phyloP scores from a whole-genome alignment of 202 grass and related monocot species.

The Schoenoplectus tabernaemontani region DNA sequence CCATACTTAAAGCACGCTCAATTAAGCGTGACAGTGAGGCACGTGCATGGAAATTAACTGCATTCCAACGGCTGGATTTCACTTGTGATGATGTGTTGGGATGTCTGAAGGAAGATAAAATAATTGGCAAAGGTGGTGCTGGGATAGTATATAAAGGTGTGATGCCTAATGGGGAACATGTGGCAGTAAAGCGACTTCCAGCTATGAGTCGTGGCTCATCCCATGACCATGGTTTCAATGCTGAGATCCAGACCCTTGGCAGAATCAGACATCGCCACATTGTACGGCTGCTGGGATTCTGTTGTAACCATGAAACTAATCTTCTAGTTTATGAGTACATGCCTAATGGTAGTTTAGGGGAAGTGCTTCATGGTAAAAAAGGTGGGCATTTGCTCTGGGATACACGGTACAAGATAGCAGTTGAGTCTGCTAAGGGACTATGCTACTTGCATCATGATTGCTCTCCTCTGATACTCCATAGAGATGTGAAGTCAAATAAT shows the following conservation, averaged over 20 bases:
- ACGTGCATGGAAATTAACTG: conserved; percentile 72
- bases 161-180: conserved; percentile 75
- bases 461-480: conserved; percentile 70
- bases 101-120: conserved; percentile 90
- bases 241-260: conserved; percentile 93
- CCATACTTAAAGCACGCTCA: conserved; percentile 73
- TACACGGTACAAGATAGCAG: conserved; percentile 76
- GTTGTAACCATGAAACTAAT: conserved; percentile 86
- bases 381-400: conserved; percentile 83
- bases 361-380: conserved; percentile 93
- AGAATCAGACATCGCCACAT: conserved; percentile 95
- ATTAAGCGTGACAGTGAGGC: conserved; percentile 77
- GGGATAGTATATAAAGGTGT: conserved; percentile 94
- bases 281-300: conserved; percentile 83
- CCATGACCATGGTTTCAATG: conserved; percentile 93
- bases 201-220: conserved; percentile 66
- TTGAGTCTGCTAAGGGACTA: conserved; percentile 86
- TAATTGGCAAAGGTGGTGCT: conserved; percentile 95
- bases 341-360: conserved; percentile 94
- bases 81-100: conserved; percentile 70
- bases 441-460: conserved; percentile 97
- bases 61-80: conserved; percentile 86
- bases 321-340: conserved; percentile 94
- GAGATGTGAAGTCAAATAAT: conserved; percentile 96
- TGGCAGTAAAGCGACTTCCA: conserved; percentile 83